phyloP scores from a whole-genome alignment of 495 filamentous ascomycete species.

The Penicillium turbatum region DNA sequence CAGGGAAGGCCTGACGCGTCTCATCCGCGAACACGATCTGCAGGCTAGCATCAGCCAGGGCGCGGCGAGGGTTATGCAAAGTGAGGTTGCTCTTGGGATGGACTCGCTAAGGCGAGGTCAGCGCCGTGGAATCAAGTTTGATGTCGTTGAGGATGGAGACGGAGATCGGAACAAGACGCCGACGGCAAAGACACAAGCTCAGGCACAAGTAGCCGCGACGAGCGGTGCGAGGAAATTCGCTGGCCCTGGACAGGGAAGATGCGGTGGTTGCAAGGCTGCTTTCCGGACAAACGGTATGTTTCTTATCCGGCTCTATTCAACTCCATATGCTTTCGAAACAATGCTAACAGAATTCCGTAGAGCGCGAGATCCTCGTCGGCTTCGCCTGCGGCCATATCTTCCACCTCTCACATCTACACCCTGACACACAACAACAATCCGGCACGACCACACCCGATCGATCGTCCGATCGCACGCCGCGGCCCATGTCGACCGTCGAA shows the following conservation, averaged over 20 bases:
- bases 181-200: conserved; percentile 34
- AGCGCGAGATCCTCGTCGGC: conserved; percentile 75
- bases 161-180: conserved; percentile 28
- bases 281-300: conserved; percentile 51
- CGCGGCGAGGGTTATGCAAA: conserved; percentile 77
- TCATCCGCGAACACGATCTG: conserved; percentile 91
- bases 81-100: conserved; percentile 83
- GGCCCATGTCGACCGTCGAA: conserved; percentile 24
- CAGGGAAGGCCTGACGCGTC: conserved; percentile 72
- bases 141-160: conserved; percentile 51
- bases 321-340: too few species aligned
- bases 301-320: background rate
- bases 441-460: conserved; percentile 9
- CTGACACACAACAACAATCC: conserved; percentile 36
- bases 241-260: conserved; percentile 30
- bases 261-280: conserved; percentile 59
- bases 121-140: conserved; percentile 81
- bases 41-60: conserved; percentile 87
- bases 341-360: too few species aligned
- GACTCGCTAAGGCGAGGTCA: conserved; percentile 70
- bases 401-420: conserved; percentile 72
- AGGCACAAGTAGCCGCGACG: conserved; percentile 12
- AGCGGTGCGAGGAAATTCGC: conserved; percentile 22
- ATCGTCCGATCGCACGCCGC: conserved; percentile 28
- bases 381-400: conserved; percentile 92